A percentile compares a stretch with the other conserved stretches of the same genome.
phyloP scores from a whole-genome alignment of 2,329 filamentous ascomycete species.

The Trichoderma endophyticum region DNA sequence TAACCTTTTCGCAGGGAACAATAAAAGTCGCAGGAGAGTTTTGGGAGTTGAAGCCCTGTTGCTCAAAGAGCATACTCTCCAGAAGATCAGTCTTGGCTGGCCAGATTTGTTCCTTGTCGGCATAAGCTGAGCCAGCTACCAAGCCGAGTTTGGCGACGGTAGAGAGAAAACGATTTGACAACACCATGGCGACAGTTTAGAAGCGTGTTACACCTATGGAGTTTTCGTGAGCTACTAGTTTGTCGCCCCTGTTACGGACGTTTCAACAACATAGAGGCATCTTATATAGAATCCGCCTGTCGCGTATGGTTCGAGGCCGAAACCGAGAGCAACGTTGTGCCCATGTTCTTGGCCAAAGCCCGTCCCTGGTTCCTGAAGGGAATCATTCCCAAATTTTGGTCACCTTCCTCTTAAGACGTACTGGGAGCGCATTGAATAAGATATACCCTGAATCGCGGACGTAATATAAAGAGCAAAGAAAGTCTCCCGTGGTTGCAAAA shows the following conservation, averaged over 20 bases:
- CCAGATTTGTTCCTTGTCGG: slow-evolving; percentile 15
- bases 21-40: slow-evolving; percentile 20
- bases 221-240: neutral
- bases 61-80: slow-evolving; percentile 20
- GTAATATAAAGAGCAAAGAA: neutral
- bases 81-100: slow-evolving; percentile 18
- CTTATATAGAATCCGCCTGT: neutral
- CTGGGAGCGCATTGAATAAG: neutral
- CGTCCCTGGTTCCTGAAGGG: neutral
- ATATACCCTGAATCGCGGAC: neutral
- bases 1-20: slow-evolving; percentile 17
- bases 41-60: slow-evolving; percentile 16
- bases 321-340: slow-evolving; percentile 1
- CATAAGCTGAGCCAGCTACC: slow-evolving; percentile 6
- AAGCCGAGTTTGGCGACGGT: neutral
- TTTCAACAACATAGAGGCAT: neutral
- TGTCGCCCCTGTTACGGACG: neutral
- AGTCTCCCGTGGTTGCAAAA: neutral
- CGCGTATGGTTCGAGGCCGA: neutral
- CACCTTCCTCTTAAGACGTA: slow-evolving; percentile 8
- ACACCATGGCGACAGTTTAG: neutral
- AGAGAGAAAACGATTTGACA: neutral
- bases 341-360: neutral
- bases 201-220: neutral
- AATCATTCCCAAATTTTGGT: neutral